Conservation (phyloP, 139 green algal genomes). For the Desmodesmus armatus region DNA sequence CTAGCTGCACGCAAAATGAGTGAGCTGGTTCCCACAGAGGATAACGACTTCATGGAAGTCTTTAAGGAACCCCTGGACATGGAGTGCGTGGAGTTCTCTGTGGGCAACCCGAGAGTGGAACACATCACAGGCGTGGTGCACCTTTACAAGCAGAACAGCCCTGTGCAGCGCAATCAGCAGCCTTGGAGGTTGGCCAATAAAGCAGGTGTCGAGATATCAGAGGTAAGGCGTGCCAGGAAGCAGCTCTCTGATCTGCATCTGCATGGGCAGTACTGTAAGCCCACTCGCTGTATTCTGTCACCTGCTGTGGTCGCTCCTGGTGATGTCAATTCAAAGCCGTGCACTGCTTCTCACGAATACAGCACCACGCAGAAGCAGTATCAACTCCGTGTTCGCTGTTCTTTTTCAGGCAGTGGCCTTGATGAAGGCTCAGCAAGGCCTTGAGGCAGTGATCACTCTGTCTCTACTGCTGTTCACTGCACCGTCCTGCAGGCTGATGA, state of each 20-base stretch:
- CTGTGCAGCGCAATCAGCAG: neutral
- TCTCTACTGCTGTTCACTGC: neutral
- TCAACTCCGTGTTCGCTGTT: too few relatives aligned
- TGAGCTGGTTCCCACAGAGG: neutral
- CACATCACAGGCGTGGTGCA: slow-evolving; percentile 89
- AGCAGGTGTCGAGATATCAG: too few relatives aligned
- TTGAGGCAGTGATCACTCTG: too few relatives aligned
- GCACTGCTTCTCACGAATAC: too few relatives aligned
- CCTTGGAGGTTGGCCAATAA: neutral
- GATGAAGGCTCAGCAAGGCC: too few relatives aligned
- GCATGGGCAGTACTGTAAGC: too few relatives aligned
- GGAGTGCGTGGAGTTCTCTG: slow-evolving; percentile 70
- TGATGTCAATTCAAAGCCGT: neutral
- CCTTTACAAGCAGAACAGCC: slow-evolving; percentile 73
- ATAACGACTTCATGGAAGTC: slow-evolving; percentile 24
- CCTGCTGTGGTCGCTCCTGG: neutral
- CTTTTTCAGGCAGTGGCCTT: too few relatives aligned
- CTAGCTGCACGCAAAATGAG: slow-evolving; percentile 1
- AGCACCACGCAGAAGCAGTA: too few relatives aligned
- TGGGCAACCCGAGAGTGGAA: slow-evolving; percentile 92
- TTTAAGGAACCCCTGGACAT: slow-evolving; percentile 15
- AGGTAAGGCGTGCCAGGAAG: too few relatives aligned
- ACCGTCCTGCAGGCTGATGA: neutral
- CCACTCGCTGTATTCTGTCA: too few relatives aligned
- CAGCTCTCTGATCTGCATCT: too few relatives aligned